Evolutionary conservation across 495 filamentous ascomycete genomes (phyloP).

Genomic region (Aspergillus ellipticus): DNA sequence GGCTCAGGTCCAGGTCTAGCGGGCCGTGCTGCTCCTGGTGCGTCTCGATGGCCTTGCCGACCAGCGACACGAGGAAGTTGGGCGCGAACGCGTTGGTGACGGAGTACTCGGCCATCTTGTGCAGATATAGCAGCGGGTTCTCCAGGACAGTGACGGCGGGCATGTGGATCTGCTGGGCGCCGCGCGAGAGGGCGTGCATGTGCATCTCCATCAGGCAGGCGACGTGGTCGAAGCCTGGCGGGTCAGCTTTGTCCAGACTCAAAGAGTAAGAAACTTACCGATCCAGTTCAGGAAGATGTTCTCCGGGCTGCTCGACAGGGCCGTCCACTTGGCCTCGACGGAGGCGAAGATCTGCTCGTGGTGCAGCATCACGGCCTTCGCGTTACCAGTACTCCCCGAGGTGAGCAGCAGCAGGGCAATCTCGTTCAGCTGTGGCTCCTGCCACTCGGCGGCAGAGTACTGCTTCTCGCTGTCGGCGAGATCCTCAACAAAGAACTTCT

Average conservation of each 20-base stretch:
- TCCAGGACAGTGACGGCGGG: background rate
- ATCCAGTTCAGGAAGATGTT: constrained; percentile 22
- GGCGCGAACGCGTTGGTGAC: background rate
- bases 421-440: background rate
- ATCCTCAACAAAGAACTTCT: background rate
- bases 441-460: background rate
- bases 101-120: background rate
- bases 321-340: background rate
- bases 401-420: background rate
- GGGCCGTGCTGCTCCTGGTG: background rate
- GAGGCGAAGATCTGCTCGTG: background rate
- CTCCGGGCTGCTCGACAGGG: background rate
- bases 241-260: no score
- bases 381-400: background rate
- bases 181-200: background rate
- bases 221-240: background rate
- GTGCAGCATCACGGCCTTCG: background rate
- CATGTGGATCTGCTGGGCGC: background rate
- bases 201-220: background rate
- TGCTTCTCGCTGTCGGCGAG: background rate
- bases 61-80: background rate
- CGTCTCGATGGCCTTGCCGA: background rate
- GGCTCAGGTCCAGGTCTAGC: background rate
- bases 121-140: background rate
- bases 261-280: background rate